Conservation (phyloP, 2,329 filamentous ascomycete species). For the Orbilia quercus region DNA sequence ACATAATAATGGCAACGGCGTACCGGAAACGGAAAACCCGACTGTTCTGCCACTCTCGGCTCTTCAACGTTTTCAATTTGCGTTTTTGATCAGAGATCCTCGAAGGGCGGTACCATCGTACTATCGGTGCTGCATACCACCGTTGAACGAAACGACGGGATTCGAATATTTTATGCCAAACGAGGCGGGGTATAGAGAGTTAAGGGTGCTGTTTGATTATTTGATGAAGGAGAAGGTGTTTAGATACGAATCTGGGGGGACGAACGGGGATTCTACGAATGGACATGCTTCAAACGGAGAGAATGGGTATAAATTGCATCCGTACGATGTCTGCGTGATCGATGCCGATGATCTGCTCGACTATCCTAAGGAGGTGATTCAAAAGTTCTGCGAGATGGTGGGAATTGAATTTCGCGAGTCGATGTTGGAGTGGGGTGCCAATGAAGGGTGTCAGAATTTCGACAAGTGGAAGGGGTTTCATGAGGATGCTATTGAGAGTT, state of each 20-base stretch:
- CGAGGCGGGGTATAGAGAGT: conserved; percentile 90
- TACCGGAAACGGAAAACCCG: conserved; percentile 71
- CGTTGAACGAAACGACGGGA: conserved; percentile 81
- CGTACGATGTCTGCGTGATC: conserved; percentile 80
- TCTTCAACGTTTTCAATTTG: conserved; percentile 86
- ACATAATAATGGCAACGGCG: conserved; percentile 61
- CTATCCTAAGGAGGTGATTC: conserved; percentile 78
- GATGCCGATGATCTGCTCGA: conserved; percentile 96
- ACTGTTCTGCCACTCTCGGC: conserved; percentile 81
- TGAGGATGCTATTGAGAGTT: conserved; percentile 89
- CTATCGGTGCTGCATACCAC: conserved; percentile 92
- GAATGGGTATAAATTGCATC: conserved; percentile 59
- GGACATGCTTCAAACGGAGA: conserved; percentile 38
- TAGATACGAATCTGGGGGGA: conserved; percentile 66
- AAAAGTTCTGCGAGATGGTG: conserved; percentile 82
- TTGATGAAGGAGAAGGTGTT: conserved; percentile 76
- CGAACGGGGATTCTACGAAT: conserved; percentile 48
- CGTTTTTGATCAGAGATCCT: conserved; percentile 97
- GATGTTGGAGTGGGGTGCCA: conserved; percentile 88
- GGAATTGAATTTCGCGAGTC: conserved; percentile 78
- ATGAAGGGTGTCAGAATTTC: conserved; percentile 78
- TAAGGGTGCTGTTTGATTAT: conserved; percentile 88
- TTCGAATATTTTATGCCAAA: conserved; percentile 87
- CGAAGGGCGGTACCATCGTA: conserved; percentile 90
- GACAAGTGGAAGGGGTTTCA: conserved; percentile 99